A percentile compares a stretch with the other conserved stretches of the same genome.
phyloP scores from a whole-genome alignment of 768 basidiomycete genomes.

The Hemileccinum rubropunctum region DNA sequence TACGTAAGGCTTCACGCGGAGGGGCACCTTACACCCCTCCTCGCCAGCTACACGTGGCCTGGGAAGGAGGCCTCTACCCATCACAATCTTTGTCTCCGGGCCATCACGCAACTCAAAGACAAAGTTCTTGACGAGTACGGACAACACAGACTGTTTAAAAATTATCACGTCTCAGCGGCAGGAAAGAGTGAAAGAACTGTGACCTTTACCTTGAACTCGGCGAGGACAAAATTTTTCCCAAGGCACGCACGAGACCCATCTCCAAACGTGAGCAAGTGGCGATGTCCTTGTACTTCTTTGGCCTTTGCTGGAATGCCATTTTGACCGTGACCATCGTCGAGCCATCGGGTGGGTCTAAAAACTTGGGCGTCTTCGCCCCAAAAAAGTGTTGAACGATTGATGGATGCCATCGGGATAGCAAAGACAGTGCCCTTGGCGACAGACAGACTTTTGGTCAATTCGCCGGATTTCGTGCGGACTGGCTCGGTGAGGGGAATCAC shows the following conservation, averaged over 20 bases:
- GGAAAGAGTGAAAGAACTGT: not conserved
- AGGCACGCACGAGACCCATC: conserved; percentile 52
- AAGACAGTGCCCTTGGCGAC: conserved; percentile 49
- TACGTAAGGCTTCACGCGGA: conserved; percentile 20
- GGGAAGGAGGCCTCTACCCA: conserved; percentile 11
- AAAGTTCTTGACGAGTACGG: conserved; percentile 43
- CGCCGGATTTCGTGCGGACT: conserved; percentile 42
- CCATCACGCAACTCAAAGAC: conserved; percentile 37
- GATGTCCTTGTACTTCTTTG: conserved; percentile 45
- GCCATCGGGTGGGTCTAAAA: conserved; percentile 66
- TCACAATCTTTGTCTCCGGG: conserved; percentile 21
- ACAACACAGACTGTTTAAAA: conserved; percentile 37
- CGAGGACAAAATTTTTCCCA: conserved; percentile 48
- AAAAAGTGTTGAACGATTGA: conserved; percentile 48
- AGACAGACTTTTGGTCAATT: conserved; percentile 35
- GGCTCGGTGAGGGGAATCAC: conserved; percentile 55
- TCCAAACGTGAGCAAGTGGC: conserved; percentile 49
- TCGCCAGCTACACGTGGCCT: conserved; percentile 17
- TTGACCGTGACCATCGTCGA: conserved; percentile 26
- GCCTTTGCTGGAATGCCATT: conserved; percentile 28
- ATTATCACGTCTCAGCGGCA: not conserved
- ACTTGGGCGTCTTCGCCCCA: conserved; percentile 62
- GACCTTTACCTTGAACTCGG: conserved; percentile 30
- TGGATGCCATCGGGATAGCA: conserved; percentile 38
- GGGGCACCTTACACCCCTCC: conserved; percentile 25